A percentile compares a stretch with the other conserved stretches of the same genome.
Evolutionary conservation across 441 rosid species (phyloP).

Genomic region (Capsella rubella): DNA sequence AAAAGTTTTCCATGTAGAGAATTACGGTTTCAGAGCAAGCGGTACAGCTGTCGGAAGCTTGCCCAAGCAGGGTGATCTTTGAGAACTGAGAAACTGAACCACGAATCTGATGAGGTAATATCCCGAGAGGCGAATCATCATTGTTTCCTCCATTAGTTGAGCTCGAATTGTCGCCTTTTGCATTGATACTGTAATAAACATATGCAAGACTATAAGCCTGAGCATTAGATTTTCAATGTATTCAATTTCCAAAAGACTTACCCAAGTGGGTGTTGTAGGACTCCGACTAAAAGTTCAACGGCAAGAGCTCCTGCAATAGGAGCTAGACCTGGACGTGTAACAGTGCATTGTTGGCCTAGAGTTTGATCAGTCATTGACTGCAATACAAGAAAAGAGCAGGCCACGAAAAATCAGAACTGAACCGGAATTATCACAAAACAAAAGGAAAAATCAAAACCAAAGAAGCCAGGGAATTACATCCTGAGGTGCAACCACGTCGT

Average conservation of each 20-base stretch:
- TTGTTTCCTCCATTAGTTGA: constrained; percentile 49
- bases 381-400: constrained; percentile 14
- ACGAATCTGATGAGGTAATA: constrained; percentile 93
- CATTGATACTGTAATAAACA: constrained; percentile 58
- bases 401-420: constrained; percentile 15
- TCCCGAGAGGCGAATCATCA: constrained; percentile 79
- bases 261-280: constrained; percentile 91
- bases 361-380: constrained; percentile 96
- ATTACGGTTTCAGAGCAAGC: constrained; percentile 90
- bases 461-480: constrained; percentile 60
- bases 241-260: constrained; percentile 41
- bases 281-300: constrained; percentile 81
- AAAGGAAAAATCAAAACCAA: neutral
- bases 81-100: constrained; percentile 87
- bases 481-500: constrained; percentile 95
- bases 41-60: constrained; percentile 85
- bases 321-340: constrained; percentile 96
- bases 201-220: constrained; percentile 29
- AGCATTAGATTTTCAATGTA: constrained; percentile 17
- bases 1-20: constrained; percentile 5
- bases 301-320: constrained; percentile 95
- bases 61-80: constrained; percentile 82
- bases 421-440: constrained; percentile 15
- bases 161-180: constrained; percentile 67
- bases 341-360: constrained; percentile 97